These are phyloP conservation scores for Cytidiella melzeri DNA, from an alignment of 768 basidiomycete genomes.

Conservation along the genomic window DNA sequence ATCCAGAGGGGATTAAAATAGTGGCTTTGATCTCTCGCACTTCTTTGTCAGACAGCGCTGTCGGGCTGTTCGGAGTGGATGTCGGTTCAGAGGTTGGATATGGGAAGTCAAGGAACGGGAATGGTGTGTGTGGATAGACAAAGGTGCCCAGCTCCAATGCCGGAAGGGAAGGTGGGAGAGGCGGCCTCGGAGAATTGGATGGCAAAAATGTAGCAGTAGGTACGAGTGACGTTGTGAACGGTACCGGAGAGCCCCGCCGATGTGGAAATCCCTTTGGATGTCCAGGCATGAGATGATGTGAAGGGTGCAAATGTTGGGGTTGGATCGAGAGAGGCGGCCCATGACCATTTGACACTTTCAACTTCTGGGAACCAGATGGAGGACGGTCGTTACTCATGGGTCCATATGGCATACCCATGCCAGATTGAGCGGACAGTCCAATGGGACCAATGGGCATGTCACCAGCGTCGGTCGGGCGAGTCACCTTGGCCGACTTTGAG, in stretches of 20 bases:
- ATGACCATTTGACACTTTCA: conserved; percentile 12
- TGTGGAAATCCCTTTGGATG: conserved; percentile 20
- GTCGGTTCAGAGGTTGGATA: conserved; percentile 6
- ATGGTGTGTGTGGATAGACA: conserved; percentile 51
- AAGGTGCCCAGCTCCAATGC: conserved; percentile 45
- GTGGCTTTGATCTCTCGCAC: conserved; percentile 32
- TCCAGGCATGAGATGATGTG: conserved; percentile 19
- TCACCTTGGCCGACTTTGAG: conserved; percentile 7
- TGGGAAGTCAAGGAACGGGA: conserved; percentile 39
- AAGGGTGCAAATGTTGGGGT: conserved; percentile 17
- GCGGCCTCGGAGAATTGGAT: conserved; percentile 11
- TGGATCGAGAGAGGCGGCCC: conserved; percentile 1
- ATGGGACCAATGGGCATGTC: conserved; percentile 6
- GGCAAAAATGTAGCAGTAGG: conserved; percentile 7
- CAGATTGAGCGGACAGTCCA: neutral
- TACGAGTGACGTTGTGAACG: conserved; percentile 8
- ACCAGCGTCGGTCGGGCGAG: neutral
- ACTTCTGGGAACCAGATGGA: conserved; percentile 13
- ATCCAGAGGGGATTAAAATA: conserved; percentile 52
- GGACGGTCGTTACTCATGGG: conserved; percentile 8
- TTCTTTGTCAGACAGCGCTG: conserved; percentile 7
- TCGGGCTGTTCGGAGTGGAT: conserved; percentile 1
- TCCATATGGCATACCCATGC: conserved; percentile 10
- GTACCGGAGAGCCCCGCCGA: conserved; percentile 10
- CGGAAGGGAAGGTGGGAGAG: conserved; percentile 14